These are phyloP conservation scores for Auxenochlorella pyrenoidosa DNA, from an alignment of 139 green algal genomes.

Conservation along the genomic window DNA sequence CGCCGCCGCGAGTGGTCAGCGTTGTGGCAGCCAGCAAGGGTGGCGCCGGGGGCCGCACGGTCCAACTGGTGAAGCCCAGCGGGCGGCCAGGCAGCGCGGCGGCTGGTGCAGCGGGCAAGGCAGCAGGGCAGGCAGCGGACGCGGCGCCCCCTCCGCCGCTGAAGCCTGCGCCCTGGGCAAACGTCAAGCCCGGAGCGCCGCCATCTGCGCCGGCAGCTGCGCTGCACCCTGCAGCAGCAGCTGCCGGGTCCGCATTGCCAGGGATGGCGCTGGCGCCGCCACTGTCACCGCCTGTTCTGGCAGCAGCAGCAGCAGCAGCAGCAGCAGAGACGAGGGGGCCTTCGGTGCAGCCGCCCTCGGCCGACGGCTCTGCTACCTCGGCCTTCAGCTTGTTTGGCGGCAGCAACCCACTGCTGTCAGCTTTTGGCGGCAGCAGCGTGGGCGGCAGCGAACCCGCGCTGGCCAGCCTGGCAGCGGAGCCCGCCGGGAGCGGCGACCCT, in stretches of 20 bases:
- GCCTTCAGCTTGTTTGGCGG: slow-evolving; percentile 24
- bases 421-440: not conserved
- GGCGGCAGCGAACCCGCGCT: not conserved
- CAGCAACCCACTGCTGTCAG: slow-evolving; percentile 25
- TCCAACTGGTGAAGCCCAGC: slow-evolving; percentile 32
- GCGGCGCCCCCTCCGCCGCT: slow-evolving; percentile 20
- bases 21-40: not conserved
- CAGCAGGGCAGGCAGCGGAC: not conserved
- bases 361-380: not conserved
- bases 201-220: not conserved
- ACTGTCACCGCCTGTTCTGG: not conserved
- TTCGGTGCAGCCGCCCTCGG: no score
- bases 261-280: not conserved
- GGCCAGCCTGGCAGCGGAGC: not conserved
- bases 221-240: not conserved
- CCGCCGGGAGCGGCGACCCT: not conserved
- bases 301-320: not conserved
- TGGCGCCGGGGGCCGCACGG: not conserved
- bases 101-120: not conserved
- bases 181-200: slow-evolving; percentile 7
- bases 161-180: slow-evolving; percentile 45
- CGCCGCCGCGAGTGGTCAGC: not conserved
- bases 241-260: not conserved
- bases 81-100: slow-evolving; percentile 1
- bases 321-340: not conserved